phyloP scores from a whole-genome alignment of 192 early-diverging fungal species.

The Linderina pennispora region DNA sequence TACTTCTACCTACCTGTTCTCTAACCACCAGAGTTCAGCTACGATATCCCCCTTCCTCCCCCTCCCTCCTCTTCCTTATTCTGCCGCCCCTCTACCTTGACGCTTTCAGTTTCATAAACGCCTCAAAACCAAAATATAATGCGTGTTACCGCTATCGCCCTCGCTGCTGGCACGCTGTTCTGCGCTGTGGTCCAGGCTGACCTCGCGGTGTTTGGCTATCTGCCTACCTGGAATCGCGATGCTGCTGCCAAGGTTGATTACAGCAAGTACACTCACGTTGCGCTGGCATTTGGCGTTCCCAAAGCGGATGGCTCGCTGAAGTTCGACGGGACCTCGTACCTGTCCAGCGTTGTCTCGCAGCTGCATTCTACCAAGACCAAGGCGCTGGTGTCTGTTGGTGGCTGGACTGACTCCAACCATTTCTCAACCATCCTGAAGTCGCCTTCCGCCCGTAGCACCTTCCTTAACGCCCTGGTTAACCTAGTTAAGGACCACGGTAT shows the following conservation, averaged over 20 bases:
- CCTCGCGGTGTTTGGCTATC: background rate
- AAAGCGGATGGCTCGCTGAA: conserved; percentile 6
- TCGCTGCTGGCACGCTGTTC: background rate
- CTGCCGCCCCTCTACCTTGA: background rate
- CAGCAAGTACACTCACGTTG: conserved; percentile 49
- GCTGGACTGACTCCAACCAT: conserved; percentile 60
- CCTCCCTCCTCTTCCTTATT: background rate
- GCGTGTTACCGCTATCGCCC: background rate
- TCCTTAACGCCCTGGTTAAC: conserved; percentile 31
- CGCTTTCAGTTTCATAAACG: background rate
- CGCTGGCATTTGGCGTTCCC: conserved; percentile 50
- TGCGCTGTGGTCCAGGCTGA: background rate
- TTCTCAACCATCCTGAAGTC: conserved; percentile 50
- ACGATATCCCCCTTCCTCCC: no score
- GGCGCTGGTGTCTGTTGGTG: conserved; percentile 60
- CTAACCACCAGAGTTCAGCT: background rate
- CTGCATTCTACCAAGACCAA: conserved; percentile 14
- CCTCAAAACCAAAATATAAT: no score
- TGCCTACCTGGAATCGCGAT: background rate
- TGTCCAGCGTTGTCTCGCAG: conserved; percentile 4
- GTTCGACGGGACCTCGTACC: conserved; percentile 5
- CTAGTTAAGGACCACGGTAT: conserved; percentile 32
- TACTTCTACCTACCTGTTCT: background rate
- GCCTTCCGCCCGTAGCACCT: conserved; percentile 10
- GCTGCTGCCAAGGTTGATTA: background rate